These are phyloP conservation scores for Astragalus glycyphyllos DNA, from an alignment of 306 rosid genomes.

Conservation along the genomic window DNA sequence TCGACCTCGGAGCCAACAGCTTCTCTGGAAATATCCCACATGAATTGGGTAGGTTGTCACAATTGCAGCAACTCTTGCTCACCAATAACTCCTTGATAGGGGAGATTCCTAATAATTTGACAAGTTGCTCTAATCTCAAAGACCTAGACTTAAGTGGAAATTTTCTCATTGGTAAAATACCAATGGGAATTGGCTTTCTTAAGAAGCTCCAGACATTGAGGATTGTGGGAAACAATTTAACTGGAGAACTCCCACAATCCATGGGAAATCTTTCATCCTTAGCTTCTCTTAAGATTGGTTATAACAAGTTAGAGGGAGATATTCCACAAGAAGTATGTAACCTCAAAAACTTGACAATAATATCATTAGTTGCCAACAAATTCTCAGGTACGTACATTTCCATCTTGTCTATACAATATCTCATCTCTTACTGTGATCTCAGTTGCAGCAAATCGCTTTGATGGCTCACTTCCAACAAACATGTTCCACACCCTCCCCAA, in stretches of 20 bases:
- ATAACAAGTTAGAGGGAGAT: neutral
- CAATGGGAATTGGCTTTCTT: neutral
- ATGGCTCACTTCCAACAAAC: too few species aligned
- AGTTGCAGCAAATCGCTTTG: too few species aligned
- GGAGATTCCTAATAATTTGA: neutral
- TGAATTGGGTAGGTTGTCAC: conserved; percentile 24
- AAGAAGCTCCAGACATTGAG: neutral
- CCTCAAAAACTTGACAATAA: neutral
- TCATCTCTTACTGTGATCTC: too few species aligned
- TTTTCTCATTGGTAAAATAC: neutral
- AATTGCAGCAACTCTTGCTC: conserved; percentile 11
- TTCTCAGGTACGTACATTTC: too few species aligned
- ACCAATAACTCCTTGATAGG: conserved; percentile 35
- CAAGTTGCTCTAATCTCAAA: neutral
- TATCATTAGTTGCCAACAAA: too few species aligned
- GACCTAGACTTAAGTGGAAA: neutral
- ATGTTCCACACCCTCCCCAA: too few species aligned
- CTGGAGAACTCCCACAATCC: neutral
- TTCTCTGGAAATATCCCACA: conserved; percentile 40
- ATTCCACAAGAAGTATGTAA: neutral
- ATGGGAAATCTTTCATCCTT: neutral
- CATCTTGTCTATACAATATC: too few species aligned
- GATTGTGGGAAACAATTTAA: neutral
- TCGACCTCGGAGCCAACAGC: conserved; percentile 27
- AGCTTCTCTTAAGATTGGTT: neutral